Evolutionary conservation across 495 filamentous ascomycete species (phyloP).

Genomic region (Hyaloscypha finlandica): DNA sequence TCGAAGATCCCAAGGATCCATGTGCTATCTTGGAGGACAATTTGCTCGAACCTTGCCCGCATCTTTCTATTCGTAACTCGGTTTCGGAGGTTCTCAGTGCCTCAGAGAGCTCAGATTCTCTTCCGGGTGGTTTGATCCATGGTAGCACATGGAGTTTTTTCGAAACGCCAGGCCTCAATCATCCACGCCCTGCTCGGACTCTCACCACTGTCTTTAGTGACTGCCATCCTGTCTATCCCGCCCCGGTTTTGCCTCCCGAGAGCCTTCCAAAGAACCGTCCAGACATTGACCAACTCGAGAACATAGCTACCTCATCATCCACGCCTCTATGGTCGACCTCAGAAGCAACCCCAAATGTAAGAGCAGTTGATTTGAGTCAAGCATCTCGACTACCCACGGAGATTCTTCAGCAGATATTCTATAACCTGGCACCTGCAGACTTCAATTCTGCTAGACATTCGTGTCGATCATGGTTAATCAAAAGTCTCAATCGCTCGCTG

Average conservation of each 20-base stretch:
- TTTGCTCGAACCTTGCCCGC: constrained; percentile 31
- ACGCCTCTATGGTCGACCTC: neutral
- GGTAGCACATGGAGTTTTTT: neutral
- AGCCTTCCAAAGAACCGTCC: neutral
- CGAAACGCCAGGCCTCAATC: neutral
- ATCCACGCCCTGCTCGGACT: neutral
- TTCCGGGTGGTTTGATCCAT: neutral
- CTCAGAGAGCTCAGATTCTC: neutral
- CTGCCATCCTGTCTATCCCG: constrained; percentile 14
- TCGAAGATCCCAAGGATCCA: constrained; percentile 28
- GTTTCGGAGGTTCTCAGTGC: constrained; percentile 26
- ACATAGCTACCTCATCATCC: constrained; percentile 8
- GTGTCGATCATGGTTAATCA: constrained; percentile 67
- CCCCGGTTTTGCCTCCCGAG: constrained; percentile 2
- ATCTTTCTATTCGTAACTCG: constrained; percentile 17
- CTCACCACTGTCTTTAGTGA: constrained; percentile 20
- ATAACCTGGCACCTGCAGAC: constrained; percentile 55
- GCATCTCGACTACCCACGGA: constrained; percentile 54
- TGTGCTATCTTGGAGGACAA: constrained; percentile 28
- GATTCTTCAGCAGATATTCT: constrained; percentile 61
- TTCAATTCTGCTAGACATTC: constrained; percentile 68
- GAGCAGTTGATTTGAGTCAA: neutral
- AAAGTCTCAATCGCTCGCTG: constrained; percentile 56
- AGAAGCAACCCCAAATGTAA: neutral
- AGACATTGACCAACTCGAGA: constrained; percentile 4